Evolutionary conservation across 1,139 yeast genomes (phyloP).

Genomic region (Taphrina deformans): DNA sequence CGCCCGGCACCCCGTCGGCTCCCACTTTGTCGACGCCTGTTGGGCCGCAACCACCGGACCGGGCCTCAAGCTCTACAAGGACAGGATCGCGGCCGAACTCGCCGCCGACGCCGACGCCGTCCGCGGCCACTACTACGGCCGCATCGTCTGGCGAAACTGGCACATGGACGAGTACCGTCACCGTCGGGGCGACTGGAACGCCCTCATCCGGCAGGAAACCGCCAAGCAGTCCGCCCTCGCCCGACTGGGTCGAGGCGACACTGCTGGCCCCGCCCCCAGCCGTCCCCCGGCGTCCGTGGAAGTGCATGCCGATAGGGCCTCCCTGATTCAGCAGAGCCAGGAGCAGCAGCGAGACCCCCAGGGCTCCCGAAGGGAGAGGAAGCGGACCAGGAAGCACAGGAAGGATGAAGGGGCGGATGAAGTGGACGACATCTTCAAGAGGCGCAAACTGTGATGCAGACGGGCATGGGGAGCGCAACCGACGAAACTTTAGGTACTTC

Average conservation of each 20-base stretch:
- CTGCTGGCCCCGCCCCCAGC: not conserved
- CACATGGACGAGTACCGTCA: slow-evolving; percentile 63
- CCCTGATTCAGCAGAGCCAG: not conserved
- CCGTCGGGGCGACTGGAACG: slow-evolving; percentile 35
- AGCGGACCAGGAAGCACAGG: not conserved
- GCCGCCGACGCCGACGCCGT: slow-evolving; percentile 54
- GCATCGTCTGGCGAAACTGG: slow-evolving; percentile 96
- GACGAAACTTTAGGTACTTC: not conserved
- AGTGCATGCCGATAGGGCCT: not conserved
- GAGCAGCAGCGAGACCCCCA: not conserved
- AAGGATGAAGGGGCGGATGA: slow-evolving; percentile 1
- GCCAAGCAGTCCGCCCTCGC: slow-evolving; percentile 23
- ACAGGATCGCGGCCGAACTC: slow-evolving; percentile 74
- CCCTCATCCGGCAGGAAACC: slow-evolving; percentile 14
- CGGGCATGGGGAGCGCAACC: no score
- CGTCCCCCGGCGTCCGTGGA: not conserved
- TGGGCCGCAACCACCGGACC: slow-evolving; percentile 77
- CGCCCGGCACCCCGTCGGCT: slow-evolving; percentile 85
- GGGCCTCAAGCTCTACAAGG: slow-evolving; percentile 74
- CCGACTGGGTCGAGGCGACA: no score
- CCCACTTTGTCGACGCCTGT: slow-evolving; percentile 81
- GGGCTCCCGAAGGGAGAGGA: not conserved
- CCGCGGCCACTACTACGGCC: slow-evolving; percentile 77
- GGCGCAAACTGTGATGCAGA: slow-evolving; percentile 3
- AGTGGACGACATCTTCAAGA: slow-evolving; percentile 18